Evolutionary conservation across 441 rosid species (phyloP), one percentile per base, ranked within the genome.

Genomic region (Adansonia grandidieri): DNA sequence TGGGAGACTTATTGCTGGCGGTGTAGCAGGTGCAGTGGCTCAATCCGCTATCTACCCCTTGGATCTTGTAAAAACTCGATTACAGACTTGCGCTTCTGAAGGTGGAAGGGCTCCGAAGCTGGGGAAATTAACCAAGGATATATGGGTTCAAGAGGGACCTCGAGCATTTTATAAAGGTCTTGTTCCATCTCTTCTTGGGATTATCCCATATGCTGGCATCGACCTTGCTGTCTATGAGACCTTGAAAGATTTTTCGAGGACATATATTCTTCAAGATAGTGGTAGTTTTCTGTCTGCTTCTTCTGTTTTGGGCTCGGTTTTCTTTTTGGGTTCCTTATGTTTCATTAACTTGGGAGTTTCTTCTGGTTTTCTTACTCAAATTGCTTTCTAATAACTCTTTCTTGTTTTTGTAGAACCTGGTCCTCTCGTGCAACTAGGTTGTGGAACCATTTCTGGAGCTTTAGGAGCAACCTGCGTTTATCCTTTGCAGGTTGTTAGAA

Each of bases 141-240:
- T 96, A 63, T 96, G 89, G 96, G 83, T 91, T 78, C 91, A 80
- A 32, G 99, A 94, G 86, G 99, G 99, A 73, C 92, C 97, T 67
- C 89, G 97, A 20, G 97, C 97, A 7, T 96, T 96, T 71, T 96
- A 96, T 81, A 94, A 87, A 87, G 99, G 99, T 85, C 93, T 96
- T 1, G 91, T 92, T 60, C 99, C 99, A 65, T 96, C 98, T 77
- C 91, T 92, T 81, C 93, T 96, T 73, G 99, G 99, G 83, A 96
- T 96, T n/a, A 85, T 96, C 37, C 99, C 98, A 13, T 96, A 92
- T 85, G 93, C 97, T 72, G 98, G 98, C 73, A 96, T 96, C 70
- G 99, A 96, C 76, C 96, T 96, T 40, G 95, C 99, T 56, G 97
- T 95, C 22, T 96, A 96, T 68, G 99, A 96, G 81, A 92, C 97